Evolutionary conservation across 2,329 filamentous ascomycete genomes (phyloP).

Genomic region (Lachnellula willkommii): DNA sequence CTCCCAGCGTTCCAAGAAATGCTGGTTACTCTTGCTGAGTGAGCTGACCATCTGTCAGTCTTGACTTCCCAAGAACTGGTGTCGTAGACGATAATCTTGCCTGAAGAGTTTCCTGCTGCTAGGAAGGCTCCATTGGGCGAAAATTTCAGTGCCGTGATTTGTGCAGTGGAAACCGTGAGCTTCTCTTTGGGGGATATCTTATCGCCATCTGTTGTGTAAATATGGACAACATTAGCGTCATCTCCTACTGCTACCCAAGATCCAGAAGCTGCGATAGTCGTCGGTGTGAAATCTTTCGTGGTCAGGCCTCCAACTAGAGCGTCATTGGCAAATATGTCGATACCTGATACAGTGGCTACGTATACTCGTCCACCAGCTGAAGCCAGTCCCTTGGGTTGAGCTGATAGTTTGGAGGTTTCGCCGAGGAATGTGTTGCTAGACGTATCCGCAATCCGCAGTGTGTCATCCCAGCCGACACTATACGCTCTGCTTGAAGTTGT

Average conservation of each 20-base stretch:
- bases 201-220: conserved; percentile 62
- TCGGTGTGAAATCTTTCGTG: conserved; percentile 59
- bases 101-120: conserved; percentile 75
- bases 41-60: conserved; percentile 73
- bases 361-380: conserved; percentile 46
- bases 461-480: conserved; percentile 93
- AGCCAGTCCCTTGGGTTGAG: conserved; percentile 74
- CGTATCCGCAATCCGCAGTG: conserved; percentile 71
- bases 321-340: conserved; percentile 56
- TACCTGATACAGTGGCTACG: conserved; percentile 47
- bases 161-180: conserved; percentile 63
- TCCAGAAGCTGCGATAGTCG: conserved; percentile 64
- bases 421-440: conserved; percentile 71
- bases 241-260: conserved; percentile 69
- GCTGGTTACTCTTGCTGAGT: conserved; percentile 61
- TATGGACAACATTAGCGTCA: conserved; percentile 66
- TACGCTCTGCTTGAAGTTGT: conserved; percentile 61
- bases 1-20: conserved; percentile 74
- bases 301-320: conserved; percentile 54
- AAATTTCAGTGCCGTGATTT: conserved; percentile 77
- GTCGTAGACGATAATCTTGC: conserved; percentile 82
- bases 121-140: conserved; percentile 71
- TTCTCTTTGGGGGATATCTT: conserved; percentile 40
- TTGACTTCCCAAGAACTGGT: conserved; percentile 62
- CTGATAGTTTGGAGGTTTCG: conserved; percentile 59